These are phyloP conservation scores for Colletotrichum agaves DNA, from an alignment of 2,329 filamentous ascomycete species.

Conservation along the genomic window DNA sequence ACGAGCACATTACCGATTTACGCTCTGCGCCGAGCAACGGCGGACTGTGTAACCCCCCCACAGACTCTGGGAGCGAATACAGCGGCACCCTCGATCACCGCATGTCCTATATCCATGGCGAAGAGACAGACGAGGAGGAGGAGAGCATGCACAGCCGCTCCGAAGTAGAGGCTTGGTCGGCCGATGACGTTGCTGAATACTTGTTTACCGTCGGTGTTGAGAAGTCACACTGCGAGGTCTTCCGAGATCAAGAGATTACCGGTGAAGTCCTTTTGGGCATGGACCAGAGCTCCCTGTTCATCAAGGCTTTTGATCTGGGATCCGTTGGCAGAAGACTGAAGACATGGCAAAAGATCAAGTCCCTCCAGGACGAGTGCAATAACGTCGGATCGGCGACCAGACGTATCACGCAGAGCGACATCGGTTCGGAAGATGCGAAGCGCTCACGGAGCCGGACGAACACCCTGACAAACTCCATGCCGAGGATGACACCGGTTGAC, in stretches of 20 bases:
- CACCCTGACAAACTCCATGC: conserved; percentile 63
- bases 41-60: conserved; percentile 62
- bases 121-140: conserved; percentile 95
- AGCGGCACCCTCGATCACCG: conserved; percentile 81
- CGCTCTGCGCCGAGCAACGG: conserved; percentile 65
- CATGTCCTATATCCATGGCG: conserved; percentile 90
- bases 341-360: conserved; percentile 97
- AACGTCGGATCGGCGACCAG: conserved; percentile 57
- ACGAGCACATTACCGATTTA: conserved; percentile 95
- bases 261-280: conserved; percentile 93
- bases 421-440: conserved; percentile 64
- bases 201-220: conserved; percentile 88
- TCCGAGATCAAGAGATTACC: conserved; percentile 93
- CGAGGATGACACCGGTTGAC: conserved; percentile 53
- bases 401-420: conserved; percentile 68
- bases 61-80: conserved; percentile 90
- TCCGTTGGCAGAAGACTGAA: conserved; percentile 90
- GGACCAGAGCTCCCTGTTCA: conserved; percentile 94
- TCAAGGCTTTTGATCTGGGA: conserved; percentile 94
- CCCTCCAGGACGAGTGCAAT: conserved; percentile 87
- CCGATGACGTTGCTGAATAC: conserved; percentile 87
- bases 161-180: conserved; percentile 83
- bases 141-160: conserved; percentile 72
- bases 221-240: conserved; percentile 90
- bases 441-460: conserved; percentile 65